Evolutionary conservation across 345 rosid species (phyloP).

Genomic region (Bruguiera gymnorhiza): DNA sequence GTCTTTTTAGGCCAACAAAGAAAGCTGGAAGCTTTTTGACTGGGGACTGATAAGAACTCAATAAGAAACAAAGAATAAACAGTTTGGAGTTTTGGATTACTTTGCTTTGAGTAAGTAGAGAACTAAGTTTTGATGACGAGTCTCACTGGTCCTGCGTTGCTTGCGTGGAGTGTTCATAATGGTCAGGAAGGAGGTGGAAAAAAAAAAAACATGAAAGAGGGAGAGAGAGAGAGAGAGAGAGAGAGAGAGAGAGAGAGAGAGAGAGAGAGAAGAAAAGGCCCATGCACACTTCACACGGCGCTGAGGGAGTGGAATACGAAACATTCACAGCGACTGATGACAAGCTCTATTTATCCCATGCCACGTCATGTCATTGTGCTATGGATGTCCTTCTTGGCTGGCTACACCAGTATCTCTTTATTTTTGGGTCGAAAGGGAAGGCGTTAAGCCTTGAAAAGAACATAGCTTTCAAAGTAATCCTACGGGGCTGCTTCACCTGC

Average conservation of each 20-base stretch:
- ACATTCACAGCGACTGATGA: slow-evolving; percentile 8
- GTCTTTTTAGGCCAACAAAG: slow-evolving; percentile 61
- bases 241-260: no score
- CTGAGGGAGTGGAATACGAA: slow-evolving; percentile 1
- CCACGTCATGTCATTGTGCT: slow-evolving; percentile 8
- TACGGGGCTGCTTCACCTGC: no score
- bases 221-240: no score
- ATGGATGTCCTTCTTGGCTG: background rate
- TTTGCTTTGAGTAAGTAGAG: slow-evolving; percentile 3
- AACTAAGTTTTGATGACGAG: no score
- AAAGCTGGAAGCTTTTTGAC: slow-evolving; percentile 51
- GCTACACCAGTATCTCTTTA: background rate
- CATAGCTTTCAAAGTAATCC: no score
- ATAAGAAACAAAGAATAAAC: slow-evolving; percentile 29
- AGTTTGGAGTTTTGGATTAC: slow-evolving; percentile 31
- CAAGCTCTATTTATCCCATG: slow-evolving; percentile 2
- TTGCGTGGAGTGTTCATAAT: no score
- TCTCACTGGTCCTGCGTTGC: no score
- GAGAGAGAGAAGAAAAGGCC: background rate
- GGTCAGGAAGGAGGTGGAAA: no score
- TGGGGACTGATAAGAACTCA: slow-evolving; percentile 9
- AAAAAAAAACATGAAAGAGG: no score
- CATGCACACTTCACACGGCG: background rate
- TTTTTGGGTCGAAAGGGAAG: no score
- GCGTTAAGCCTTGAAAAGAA: no score